Conservation (phyloP, 345 rosid genomes). For the Salix brachista region DNA sequence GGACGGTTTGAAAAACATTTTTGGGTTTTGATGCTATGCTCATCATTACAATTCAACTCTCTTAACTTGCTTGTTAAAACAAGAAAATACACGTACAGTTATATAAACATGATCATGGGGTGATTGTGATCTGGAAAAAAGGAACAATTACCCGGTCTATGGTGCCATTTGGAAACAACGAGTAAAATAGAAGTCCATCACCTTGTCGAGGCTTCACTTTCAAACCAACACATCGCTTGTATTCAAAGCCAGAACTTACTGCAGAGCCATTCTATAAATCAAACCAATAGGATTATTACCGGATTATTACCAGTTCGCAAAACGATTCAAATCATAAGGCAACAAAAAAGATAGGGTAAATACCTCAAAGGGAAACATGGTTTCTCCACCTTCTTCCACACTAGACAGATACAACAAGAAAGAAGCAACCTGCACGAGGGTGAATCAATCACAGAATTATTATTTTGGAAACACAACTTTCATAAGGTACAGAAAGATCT, state of each 20-base stretch:
- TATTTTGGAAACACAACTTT: background rate
- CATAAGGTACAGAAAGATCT: background rate
- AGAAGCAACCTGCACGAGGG: constrained; percentile 48
- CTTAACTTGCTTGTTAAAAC: background rate
- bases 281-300: background rate
- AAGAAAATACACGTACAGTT: background rate
- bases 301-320: background rate
- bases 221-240: constrained; percentile 56
- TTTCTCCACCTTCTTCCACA: constrained; percentile 80
- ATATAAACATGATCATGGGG: background rate
- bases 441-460: constrained; percentile 6
- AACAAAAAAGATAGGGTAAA: constrained; percentile 1
- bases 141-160: constrained; percentile 50
- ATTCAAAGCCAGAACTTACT: constrained; percentile 43
- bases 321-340: background rate
- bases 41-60: background rate
- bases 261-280: constrained; percentile 42
- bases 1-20: background rate
- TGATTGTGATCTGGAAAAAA: background rate
- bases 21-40: background rate
- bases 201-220: constrained; percentile 76
- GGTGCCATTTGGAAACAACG: constrained; percentile 59
- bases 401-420: constrained; percentile 62
- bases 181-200: constrained; percentile 69
- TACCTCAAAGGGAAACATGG: constrained; percentile 83